phyloP scores from a whole-genome alignment of 2,329 filamentous ascomycete species.

The Coniochaeta sp. region DNA sequence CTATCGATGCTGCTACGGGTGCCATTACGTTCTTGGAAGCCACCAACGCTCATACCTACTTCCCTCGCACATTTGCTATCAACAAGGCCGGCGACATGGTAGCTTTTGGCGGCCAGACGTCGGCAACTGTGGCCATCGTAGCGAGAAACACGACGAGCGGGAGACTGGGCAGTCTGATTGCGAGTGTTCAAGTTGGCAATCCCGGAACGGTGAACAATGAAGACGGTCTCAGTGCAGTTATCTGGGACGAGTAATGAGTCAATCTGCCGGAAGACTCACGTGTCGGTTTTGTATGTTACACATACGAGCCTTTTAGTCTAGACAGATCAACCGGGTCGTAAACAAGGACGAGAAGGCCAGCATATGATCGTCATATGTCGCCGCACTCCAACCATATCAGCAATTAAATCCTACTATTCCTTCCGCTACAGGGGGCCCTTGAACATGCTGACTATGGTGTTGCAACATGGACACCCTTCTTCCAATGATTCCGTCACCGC shows the following conservation, averaged over 20 bases:
- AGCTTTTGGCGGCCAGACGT: slow-evolving; percentile 56
- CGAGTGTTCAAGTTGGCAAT: slow-evolving; percentile 29
- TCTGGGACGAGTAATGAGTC: slow-evolving; percentile 37
- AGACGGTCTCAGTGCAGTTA: slow-evolving; percentile 38
- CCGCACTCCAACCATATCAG: neutral
- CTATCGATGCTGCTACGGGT: slow-evolving; percentile 36
- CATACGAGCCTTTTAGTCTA: neutral
- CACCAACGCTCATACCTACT: slow-evolving; percentile 48
- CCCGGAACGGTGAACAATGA: slow-evolving; percentile 32
- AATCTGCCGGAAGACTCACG: neutral
- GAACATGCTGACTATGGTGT: neutral
- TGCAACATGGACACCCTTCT: slow-evolving; percentile 14
- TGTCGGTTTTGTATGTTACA: neutral
- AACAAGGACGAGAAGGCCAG: neutral
- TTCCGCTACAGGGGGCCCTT: slow-evolving; percentile 10
- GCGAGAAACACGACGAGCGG: slow-evolving; percentile 47
- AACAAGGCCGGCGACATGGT: slow-evolving; percentile 52
- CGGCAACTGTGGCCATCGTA: slow-evolving; percentile 50
- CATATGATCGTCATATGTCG: neutral
- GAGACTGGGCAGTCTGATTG: slow-evolving; percentile 39
- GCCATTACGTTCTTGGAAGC: slow-evolving; percentile 43
- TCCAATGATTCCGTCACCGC: slow-evolving; percentile 16
- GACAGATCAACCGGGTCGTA: neutral
- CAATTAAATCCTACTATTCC: slow-evolving; percentile 18
- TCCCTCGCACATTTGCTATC: slow-evolving; percentile 55